phyloP scores from a whole-genome alignment of 352 stramenopile species.

The Plasmopara viticola region DNA sequence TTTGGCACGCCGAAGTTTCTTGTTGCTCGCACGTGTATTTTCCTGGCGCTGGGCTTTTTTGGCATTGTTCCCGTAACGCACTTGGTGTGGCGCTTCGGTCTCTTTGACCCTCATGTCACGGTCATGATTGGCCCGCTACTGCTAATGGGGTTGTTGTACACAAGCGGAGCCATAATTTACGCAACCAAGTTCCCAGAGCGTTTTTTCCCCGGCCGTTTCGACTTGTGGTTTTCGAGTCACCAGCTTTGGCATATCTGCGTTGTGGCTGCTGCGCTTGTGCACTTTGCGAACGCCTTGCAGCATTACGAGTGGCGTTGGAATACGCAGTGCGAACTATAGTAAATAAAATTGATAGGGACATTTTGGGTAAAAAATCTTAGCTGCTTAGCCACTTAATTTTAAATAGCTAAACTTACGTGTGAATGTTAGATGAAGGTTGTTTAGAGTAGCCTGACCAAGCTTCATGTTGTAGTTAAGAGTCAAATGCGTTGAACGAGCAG shows the following conservation, averaged over 20 bases:
- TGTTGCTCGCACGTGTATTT: slow-evolving; percentile 64
- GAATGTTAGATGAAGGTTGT: no score
- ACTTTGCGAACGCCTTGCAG: slow-evolving; percentile 78
- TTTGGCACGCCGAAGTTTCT: slow-evolving; percentile 75
- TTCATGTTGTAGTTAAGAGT: no score
- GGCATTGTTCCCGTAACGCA: slow-evolving; percentile 70
- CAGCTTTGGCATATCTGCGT: slow-evolving; percentile 87
- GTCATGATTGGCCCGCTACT: slow-evolving; percentile 76
- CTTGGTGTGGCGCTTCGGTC: slow-evolving; percentile 65
- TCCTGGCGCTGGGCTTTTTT: slow-evolving; percentile 78
- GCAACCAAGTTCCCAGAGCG: slow-evolving; percentile 80
- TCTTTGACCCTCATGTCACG: slow-evolving; percentile 77
- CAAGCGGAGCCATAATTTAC: slow-evolving; percentile 77
- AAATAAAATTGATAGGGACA: no score
- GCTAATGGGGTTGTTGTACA: slow-evolving; percentile 76
- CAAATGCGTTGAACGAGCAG: no score
- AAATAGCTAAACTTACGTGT: no score
- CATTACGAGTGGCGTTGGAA: slow-evolving; percentile 86
- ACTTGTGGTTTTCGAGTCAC: slow-evolving; percentile 83
- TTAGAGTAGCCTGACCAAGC: no score
- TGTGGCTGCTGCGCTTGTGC: slow-evolving; percentile 75
- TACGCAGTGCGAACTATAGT: slow-evolving; percentile 37
- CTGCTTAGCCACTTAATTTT: no score
- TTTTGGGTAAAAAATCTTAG: no score
- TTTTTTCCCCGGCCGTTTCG: slow-evolving; percentile 78